Evolutionary conservation across 139 green algal species (phyloP), one percentile per base, ranked within the genome.

Genomic region (Asterochloris erici): DNA sequence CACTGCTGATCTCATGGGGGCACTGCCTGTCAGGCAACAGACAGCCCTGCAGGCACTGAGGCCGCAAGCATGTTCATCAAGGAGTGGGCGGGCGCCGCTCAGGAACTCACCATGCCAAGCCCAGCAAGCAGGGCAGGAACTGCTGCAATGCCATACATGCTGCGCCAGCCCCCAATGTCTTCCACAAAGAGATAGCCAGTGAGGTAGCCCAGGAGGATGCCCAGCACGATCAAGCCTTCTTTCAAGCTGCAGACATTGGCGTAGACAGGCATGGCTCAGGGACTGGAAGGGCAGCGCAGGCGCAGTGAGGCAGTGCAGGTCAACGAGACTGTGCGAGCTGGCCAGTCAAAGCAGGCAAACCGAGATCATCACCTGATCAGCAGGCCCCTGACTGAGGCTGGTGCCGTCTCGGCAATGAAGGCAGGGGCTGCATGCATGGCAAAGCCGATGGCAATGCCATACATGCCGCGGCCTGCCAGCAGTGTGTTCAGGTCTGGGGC

Each of bases 371-470:
- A 24, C 83, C 83, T 90, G 73, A 97, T 93, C 19, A 98, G 88
- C 78, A 94, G 83, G 14, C 95, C 96, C 0, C 95, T 78, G 21
- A 96, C 90, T 24, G 66, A 81, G 0, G 91, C 81, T 9, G 95
- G 93, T 14, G 88, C 86, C 0, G 94, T 97, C 86, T 98, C 95
- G 29, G 91, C 82, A 68, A 98, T 98, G 90, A 98, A 98, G 19
- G 97, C 91, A 1, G 95, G 95, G 12, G 95, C 95, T 14, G 89
- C 93, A 86, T 98, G 95, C 95, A 98, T 98, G 14, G 94, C 94
- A 47, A 98, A 91, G 14, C 96, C 95, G 69, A 98, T 98, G 81
- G 91, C 96, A 38, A 98, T 62, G 14, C 96, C 96, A 82, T 97
- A 99, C 11, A 93, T 21, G 17, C 88, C 47, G 12, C 95, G 84